phyloP scores from a whole-genome alignment of 805 yeast species.

The Kockiozyma suomiensis region DNA sequence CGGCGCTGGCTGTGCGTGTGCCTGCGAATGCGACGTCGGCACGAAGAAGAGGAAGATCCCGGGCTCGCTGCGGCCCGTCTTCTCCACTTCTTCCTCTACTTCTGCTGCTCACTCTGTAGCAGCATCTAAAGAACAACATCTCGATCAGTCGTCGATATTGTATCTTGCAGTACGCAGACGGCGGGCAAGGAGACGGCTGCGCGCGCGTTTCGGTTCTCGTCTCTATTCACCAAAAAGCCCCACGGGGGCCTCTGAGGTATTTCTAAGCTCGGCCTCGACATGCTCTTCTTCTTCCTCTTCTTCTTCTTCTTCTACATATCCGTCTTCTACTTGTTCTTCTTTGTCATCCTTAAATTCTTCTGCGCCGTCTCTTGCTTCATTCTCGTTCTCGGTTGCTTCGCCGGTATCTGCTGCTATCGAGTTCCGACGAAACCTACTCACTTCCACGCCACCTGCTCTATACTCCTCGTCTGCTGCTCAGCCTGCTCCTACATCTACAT shows the following conservation, averaged over 20 bases:
- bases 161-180: constrained; percentile 4
- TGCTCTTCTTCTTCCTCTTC: background rate
- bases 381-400: constrained; percentile 19
- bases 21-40: constrained; percentile 11
- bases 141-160: background rate
- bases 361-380: constrained; percentile 12
- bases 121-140: background rate
- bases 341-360: background rate
- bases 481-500: background rate
- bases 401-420: constrained; percentile 20
- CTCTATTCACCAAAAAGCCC: background rate
- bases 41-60: constrained; percentile 16
- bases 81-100: background rate
- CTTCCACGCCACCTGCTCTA: background rate
- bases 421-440: constrained; percentile 7
- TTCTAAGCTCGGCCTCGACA: background rate
- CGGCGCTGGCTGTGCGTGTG: constrained; percentile 2
- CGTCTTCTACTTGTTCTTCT: background rate
- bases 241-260: background rate
- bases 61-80: constrained; percentile 1
- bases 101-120: too few species aligned
- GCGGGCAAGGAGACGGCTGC: constrained; percentile 6
- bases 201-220: background rate
- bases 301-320: too few species aligned
- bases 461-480: too few species aligned